Evolutionary conservation across 495 filamentous ascomycete species (phyloP), one percentile per base, ranked within the genome.

Genomic region (Viridothelium virens): DNA sequence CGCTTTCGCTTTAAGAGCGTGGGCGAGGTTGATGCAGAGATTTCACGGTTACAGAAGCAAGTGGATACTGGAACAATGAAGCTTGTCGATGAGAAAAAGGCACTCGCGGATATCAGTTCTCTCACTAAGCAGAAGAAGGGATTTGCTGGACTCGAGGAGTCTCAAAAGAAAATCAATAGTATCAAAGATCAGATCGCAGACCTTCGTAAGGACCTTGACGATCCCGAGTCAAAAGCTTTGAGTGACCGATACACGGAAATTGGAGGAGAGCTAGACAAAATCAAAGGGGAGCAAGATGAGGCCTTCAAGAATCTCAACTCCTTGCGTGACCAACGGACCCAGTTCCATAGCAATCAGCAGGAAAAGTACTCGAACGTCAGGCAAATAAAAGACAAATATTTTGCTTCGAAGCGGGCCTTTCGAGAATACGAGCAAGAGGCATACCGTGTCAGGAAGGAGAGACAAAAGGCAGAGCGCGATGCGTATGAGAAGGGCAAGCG

Each of bases 61-160:
- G 91, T 97, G 66, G 89, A 94, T 75, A 83, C 85, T 61, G 91
- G 92, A 56, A 89, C 82, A 69, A 89, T 97, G 87, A 94, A 91
- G 72, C 76, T 99, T 65, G 95, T 97, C 3, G 94, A 97, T 67
- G 95, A 97, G 85, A 93, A 90, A 83, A 97, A 96, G 83, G 89
- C 91, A 4, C 81, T 97, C 1, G 76, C 83, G 25, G 91, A 96
- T 69, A 86, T 95, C 65, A 88, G 87, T 59, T 89, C 77, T 75
- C 79, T 97, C 68, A 86, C 89, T 74, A 96, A 92, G 82, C 86
- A 89, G 75, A 87, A 89, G 77, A 97, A 96, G 86, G 87, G 84
- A 76, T 96, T 97, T 71, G 86, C 85, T 59, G 84, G 84, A 44
- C 87, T 97, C 72, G 90, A 93, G 25, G 87, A 89, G 46, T 79